These are phyloP conservation scores for Arachis stenosperma DNA, from an alignment of 306 rosid species.

Conservation along the genomic window DNA sequence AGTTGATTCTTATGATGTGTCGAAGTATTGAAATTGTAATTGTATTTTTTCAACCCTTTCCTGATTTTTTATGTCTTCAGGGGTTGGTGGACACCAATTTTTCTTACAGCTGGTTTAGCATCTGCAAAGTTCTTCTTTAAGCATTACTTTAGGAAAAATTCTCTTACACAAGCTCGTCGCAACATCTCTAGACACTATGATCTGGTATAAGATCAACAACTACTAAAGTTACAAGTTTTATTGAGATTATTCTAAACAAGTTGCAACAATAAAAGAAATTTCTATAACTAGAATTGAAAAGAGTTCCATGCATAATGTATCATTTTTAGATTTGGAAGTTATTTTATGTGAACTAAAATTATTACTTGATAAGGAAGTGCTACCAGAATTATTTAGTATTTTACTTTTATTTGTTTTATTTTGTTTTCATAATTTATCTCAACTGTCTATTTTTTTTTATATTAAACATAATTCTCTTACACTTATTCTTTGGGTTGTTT, in stretches of 20 bases:
- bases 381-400: no score
- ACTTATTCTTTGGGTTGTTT: slow-evolving; percentile 40
- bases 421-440: no score
- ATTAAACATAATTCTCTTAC: slow-evolving; percentile 5
- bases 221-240: no score
- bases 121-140: slow-evolving; percentile 77
- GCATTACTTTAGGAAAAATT: slow-evolving; percentile 75
- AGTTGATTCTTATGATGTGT: slow-evolving; percentile 12
- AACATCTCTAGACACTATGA: slow-evolving; percentile 92
- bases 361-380: no score
- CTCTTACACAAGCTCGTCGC: slow-evolving; percentile 88
- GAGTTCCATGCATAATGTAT: not conserved
- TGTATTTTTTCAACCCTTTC: not conserved
- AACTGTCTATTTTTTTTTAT: no score
- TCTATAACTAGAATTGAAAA: not conserved
- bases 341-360: no score
- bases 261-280: not conserved
- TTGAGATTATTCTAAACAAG: no score
- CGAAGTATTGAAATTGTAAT: not conserved
- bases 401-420: no score
- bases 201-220: slow-evolving; percentile 51
- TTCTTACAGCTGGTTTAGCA: slow-evolving; percentile 69
- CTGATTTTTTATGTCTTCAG: slow-evolving; percentile 42
- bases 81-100: slow-evolving; percentile 96
- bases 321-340: not conserved